Evolutionary conservation across 441 rosid species (phyloP), one percentile per base, ranked within the genome.

Genomic region (Mallotus repandus): DNA sequence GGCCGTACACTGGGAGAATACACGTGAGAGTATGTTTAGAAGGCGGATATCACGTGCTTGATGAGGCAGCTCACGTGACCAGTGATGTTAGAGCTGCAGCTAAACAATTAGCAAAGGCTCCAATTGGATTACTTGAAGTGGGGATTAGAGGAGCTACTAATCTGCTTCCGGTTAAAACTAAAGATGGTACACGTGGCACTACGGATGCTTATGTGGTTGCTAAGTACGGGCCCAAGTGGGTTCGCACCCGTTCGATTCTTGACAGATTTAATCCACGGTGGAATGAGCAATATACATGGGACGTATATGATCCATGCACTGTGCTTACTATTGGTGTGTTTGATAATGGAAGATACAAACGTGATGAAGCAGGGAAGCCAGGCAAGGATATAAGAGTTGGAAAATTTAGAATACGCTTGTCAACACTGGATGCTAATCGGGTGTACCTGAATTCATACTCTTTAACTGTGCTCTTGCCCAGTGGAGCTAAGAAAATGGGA

Each of bases 261-360:
- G 80, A 86, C 11, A 68, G 85, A 41, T 84, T 86, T 32, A 77
- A 67, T 52, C 88, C 91, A 1, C 69, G 81, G 41, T 87, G 89
- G 91, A 84, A 87, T 29, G 88, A 87, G 72, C 91, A 87, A 43
- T 86, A 86, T 68, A 84, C 88, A 4, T 87, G 91, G 89, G 91
- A 87, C 52, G 89, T 87, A 13, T 86, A 77, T 71, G 89, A 87
- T 77, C 89, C 88, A 0, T 81, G 77, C 22, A 86, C 89, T 0
- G 86, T 87, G 3, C 52, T 86, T 2, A 82, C 86, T 4, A 84
- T 87, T 13, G 91, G 88, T 5, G 86, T 87, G 32, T 87, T 86
- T n/a, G 88, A 87, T 61, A 87, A 84, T 71, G 94, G 91, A 61
- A 66, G 89, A 52, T 88, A 91, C 83, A 91, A 83, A 70, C 74